A percentile compares a stretch with the other conserved stretches of the same genome.
phyloP scores from a whole-genome alignment of 768 basidiomycete species.

The Russula griseocarnosa region DNA sequence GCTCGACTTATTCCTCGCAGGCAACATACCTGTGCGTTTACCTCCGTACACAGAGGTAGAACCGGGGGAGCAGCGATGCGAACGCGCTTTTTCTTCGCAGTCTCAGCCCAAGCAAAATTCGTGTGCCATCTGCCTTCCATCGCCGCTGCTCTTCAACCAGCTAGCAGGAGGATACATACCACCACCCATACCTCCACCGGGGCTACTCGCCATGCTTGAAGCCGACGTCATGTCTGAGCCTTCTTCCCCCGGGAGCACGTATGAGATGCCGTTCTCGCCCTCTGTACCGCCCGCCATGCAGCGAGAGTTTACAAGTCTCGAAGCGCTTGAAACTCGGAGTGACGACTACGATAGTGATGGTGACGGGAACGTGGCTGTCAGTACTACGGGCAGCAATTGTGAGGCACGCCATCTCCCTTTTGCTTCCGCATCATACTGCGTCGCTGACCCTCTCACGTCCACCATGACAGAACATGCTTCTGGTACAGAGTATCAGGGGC shows the following conservation, averaged over 20 bases:
- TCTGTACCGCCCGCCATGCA: neutral
- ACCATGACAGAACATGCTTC: constrained; percentile 19
- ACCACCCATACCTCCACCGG: neutral
- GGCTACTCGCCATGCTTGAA: constrained; percentile 11
- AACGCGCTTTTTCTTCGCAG: neutral
- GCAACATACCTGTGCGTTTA: constrained; percentile 4
- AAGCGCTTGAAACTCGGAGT: constrained; percentile 8
- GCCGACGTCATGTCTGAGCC: constrained; percentile 13
- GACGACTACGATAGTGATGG: neutral
- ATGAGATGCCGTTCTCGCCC: constrained; percentile 10
- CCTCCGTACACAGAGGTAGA: constrained; percentile 5
- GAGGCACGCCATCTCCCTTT: constrained; percentile 23
- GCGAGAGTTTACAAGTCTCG: constrained; percentile 24
- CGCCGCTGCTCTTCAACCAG: constrained; percentile 7
- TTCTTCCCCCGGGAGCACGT: constrained; percentile 23
- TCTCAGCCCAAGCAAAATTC: neutral
- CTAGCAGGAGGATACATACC: neutral
- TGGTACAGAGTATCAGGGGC: constrained; percentile 8
- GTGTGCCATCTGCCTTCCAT: neutral
- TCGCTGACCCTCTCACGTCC: constrained; percentile 7
- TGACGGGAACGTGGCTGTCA: neutral
- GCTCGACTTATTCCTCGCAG: constrained; percentile 23
- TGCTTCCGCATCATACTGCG: constrained; percentile 9
- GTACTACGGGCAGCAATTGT: constrained; percentile 9
- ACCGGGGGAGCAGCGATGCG: neutral